Percentiles rank a stretch among this genome's conserved stretches.
Evolutionary conservation across 2,329 filamentous ascomycete species (phyloP).

Genomic region (Tricladium varicosporioides): DNA sequence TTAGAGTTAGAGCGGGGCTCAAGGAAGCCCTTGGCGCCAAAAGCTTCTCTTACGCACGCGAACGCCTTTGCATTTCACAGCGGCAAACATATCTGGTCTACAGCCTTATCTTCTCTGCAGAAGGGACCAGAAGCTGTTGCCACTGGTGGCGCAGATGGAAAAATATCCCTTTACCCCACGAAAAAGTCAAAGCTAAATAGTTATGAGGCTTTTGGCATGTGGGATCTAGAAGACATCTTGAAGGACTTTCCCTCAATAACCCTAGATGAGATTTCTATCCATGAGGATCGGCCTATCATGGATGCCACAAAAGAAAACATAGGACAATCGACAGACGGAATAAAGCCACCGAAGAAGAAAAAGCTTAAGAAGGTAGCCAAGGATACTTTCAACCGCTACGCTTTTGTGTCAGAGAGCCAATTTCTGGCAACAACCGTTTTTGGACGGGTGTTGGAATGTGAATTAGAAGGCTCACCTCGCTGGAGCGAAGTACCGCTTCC

Average conservation of each 20-base stretch:
- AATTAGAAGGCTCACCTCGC: slow-evolving; percentile 15
- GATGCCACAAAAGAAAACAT: background rate
- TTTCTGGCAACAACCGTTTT: slow-evolving; percentile 59
- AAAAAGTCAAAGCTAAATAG: background rate
- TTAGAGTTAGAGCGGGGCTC: background rate
- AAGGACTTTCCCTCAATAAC: background rate
- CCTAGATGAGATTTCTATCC: background rate
- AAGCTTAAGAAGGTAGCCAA: slow-evolving; percentile 37
- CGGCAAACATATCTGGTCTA: slow-evolving; percentile 91
- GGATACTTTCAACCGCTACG: slow-evolving; percentile 59
- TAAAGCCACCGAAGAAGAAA: slow-evolving; percentile 18
- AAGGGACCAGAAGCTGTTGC: slow-evolving; percentile 35
- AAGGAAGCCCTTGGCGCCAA: background rate
- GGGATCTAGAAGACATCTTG: slow-evolving; percentile 15
- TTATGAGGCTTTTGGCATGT: background rate
- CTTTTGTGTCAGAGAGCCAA: slow-evolving; percentile 53
- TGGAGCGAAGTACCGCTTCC: slow-evolving; percentile 34
- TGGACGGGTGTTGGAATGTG: slow-evolving; percentile 55
- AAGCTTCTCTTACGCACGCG: slow-evolving; percentile 45
- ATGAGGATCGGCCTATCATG: too few species aligned
- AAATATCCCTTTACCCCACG: slow-evolving; percentile 44
- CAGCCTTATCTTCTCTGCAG: slow-evolving; percentile 44
- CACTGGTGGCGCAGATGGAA: slow-evolving; percentile 85
- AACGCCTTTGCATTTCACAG: slow-evolving; percentile 63
- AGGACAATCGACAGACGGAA: background rate